These are phyloP conservation scores for Blastobotrys chiropterorum DNA, from an alignment of 805 yeast genomes.

Conservation along the genomic window DNA sequence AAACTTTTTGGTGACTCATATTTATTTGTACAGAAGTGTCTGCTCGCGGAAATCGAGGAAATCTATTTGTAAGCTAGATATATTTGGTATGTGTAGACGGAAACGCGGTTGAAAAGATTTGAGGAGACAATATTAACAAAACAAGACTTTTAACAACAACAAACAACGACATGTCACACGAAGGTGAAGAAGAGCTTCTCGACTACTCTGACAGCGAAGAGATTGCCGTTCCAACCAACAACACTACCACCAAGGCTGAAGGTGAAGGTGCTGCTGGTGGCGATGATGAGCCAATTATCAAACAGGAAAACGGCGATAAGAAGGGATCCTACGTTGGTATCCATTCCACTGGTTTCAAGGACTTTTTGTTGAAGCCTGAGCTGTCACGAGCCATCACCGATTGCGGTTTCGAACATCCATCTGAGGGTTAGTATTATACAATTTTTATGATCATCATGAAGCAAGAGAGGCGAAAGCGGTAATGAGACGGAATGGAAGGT, in stretches of 20 bases:
- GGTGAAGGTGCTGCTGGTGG: conserved; percentile 30
- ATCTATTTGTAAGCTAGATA: neutral
- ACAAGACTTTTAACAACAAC: neutral
- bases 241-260: conserved; percentile 31
- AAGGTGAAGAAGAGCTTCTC: conserved; percentile 98
- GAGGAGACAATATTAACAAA: neutral
- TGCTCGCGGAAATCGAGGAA: neutral
- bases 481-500: neutral
- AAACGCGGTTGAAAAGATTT: neutral
- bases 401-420: conserved; percentile 99
- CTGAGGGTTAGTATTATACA: conserved; percentile 80
- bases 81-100: neutral
- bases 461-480: neutral
- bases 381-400: conserved; percentile 95
- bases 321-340: conserved; percentile 98
- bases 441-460: neutral
- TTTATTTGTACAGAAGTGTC: neutral
- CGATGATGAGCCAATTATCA: conserved; percentile 26
- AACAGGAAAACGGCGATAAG: conserved; percentile 51
- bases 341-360: conserved; percentile 98
- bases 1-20: neutral
- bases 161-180: conserved; percentile 63
- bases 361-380: conserved; percentile 94
- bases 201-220: conserved; percentile 99
- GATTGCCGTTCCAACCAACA: conserved; percentile 54